Percentiles rank a stretch among this genome's conserved stretches.
Conservation (phyloP, 2,329 filamentous ascomycete genomes). For the Ceratocystis papillata region DNA sequence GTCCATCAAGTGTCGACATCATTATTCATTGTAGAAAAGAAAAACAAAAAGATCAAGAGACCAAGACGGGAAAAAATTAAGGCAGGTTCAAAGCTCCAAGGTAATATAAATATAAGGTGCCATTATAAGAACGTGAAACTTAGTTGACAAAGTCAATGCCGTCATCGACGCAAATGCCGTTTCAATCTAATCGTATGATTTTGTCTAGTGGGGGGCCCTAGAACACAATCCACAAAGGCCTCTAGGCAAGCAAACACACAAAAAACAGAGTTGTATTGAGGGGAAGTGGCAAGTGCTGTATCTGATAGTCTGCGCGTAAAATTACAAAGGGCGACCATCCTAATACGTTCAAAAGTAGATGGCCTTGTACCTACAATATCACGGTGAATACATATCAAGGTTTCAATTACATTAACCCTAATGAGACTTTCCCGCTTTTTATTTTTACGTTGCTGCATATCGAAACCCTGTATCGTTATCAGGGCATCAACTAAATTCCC, state of each 20-base stretch:
- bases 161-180: background rate
- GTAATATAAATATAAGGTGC: background rate
- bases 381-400: background rate
- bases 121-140: background rate
- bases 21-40: background rate
- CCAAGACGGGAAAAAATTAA: background rate
- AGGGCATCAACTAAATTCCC: background rate
- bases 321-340: background rate
- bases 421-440: background rate
- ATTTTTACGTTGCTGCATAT: background rate
- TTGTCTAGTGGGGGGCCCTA: background rate
- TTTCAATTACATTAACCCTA: background rate
- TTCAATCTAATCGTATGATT: conserved; percentile 1
- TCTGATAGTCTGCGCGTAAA: background rate
- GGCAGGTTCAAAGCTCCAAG: too few relatives aligned
- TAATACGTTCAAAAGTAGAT: background rate
- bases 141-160: background rate
- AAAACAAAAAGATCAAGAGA: background rate
- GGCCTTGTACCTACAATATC: too few relatives aligned
- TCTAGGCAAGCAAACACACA: background rate
- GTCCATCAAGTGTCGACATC: too few relatives aligned
- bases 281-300: background rate
- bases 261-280: background rate
- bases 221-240: background rate
- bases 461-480: background rate